Base-by-base conservation (phyloP, 1,284 basidiomycete genomes). In the Neolentinus lepideus region DNA sequence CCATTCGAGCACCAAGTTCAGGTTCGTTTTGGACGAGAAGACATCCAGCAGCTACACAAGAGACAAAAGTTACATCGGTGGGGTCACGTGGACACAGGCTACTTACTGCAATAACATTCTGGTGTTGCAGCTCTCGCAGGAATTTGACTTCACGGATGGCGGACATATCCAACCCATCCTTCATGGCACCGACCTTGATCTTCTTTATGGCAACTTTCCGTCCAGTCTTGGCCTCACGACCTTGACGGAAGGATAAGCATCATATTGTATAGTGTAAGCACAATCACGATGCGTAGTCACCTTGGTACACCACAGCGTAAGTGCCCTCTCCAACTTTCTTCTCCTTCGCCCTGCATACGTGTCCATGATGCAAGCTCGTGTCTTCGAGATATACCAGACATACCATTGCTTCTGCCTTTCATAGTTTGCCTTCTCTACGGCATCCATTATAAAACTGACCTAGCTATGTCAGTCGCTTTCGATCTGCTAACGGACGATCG, bases 91-190 rank as follows among this genome's bases (percentile, higher is more conserved):
- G n/a, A n/a, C n/a, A n/a, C n/a, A n/a, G n/a, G 57, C 25, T 48
- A 29, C 51, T 33, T 60, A 92, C 95, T 70, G 91, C 91, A 62
- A 99, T 98, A 62, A 99, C 85, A 67, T 99, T 99, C 54, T 90
- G 90, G 72, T 99, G 97, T 58, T 86, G 86, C 51, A 99, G 73
- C 70, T 99, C 97, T 56, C 92, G 85, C 57, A 99, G 75, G 68
- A 95, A 98, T 71, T 98, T 98, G 66, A 99, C 96, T 73, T 99
- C 97, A 38, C 97, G 88, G 59, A 99, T 88, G 51, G 97, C 97
- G 59, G 94, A 97, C 90, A 99, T 97, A 73, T 99, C 97, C 54
- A 99, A 80, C 9, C 97, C 97, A 72, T 99, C 96, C 69, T 96
- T 97, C 79, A 97, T 94, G 66, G 94, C 88, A 22, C 95, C 94